Percentiles rank a stretch among this genome's conserved stretches.
These are phyloP conservation scores for Tubosaeta sp. DNA, from an alignment of 768 basidiomycete genomes.

Conservation along the genomic window DNA sequence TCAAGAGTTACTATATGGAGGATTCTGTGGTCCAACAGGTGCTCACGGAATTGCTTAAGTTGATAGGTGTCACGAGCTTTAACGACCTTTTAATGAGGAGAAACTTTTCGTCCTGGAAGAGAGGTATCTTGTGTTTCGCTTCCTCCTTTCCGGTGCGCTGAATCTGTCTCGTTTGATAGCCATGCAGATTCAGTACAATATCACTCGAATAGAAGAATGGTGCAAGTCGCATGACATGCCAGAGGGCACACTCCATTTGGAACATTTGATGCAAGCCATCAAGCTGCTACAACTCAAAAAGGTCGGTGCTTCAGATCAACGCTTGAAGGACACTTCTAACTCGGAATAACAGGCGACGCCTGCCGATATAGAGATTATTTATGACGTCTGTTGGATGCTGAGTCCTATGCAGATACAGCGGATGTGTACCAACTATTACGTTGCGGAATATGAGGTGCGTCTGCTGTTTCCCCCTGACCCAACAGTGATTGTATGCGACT, in stretches of 20 bases:
- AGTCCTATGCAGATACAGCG: conserved; percentile 99
- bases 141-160: neutral
- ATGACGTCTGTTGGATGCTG: conserved; percentile 99
- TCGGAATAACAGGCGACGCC: conserved; percentile 64
- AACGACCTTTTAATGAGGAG: conserved; percentile 98
- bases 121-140: conserved; percentile 54
- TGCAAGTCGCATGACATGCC: conserved; percentile 99
- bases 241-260: conserved; percentile 93
- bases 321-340: conserved; percentile 6
- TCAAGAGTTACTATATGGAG: conserved; percentile 99
- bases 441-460: conserved; percentile 93
- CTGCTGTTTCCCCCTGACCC: conserved; percentile 11
- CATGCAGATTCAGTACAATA: conserved; percentile 99
- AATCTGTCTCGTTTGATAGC: conserved; percentile 45
- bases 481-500: neutral
- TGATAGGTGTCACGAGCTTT: conserved; percentile 95
- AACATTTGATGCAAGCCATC: conserved; percentile 99
- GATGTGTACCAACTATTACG: conserved; percentile 98
- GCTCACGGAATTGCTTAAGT: conserved; percentile 88
- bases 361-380: conserved; percentile 97
- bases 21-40: conserved; percentile 96
- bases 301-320: conserved; percentile 38
- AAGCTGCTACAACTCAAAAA: conserved; percentile 98
- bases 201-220: conserved; percentile 97
- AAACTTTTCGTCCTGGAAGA: conserved; percentile 99